Conservation (phyloP, 805 yeast species). For the Yarrowia keelungensis region DNA sequence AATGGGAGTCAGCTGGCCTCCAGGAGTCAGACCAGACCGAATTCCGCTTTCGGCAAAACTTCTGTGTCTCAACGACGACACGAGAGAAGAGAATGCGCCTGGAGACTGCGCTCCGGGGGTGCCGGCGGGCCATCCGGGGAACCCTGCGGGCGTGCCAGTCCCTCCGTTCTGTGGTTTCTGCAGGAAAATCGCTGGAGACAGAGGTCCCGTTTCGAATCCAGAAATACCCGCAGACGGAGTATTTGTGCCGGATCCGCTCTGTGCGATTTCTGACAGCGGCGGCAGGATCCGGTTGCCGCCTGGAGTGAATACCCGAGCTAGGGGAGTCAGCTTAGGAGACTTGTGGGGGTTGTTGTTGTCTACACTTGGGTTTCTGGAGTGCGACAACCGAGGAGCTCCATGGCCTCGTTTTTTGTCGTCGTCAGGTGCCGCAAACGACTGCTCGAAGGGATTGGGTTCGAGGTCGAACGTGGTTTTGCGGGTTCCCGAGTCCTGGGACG, state of each 20-base stretch:
- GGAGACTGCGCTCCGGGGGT: slow-evolving; percentile 12
- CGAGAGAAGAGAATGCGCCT: slow-evolving; percentile 26
- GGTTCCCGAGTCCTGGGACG: slow-evolving; percentile 13
- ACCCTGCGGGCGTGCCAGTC: slow-evolving; percentile 16
- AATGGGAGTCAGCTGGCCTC: slow-evolving; percentile 34
- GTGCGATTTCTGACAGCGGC: slow-evolving; percentile 44
- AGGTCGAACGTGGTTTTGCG: slow-evolving; percentile 61
- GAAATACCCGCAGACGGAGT: slow-evolving; percentile 27
- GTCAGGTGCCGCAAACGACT: slow-evolving; percentile 78
- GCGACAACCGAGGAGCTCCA: slow-evolving; percentile 10
- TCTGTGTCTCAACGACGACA: slow-evolving; percentile 46
- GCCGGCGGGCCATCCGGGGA: slow-evolving; percentile 5
- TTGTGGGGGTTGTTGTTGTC: slow-evolving; percentile 18
- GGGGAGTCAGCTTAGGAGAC: slow-evolving; percentile 37
- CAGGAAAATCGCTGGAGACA: slow-evolving; percentile 51
- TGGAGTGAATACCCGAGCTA: slow-evolving; percentile 42
- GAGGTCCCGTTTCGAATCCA: slow-evolving; percentile 48
- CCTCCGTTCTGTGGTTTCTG: slow-evolving; percentile 47
- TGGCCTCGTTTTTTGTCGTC: slow-evolving; percentile 24
- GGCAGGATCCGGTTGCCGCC: slow-evolving; percentile 46
- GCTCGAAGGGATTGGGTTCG: slow-evolving; percentile 96
- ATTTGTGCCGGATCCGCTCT: slow-evolving; percentile 9
- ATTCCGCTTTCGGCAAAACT: slow-evolving; percentile 76
- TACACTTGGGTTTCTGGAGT: slow-evolving; percentile 13
- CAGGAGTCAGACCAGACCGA: slow-evolving; percentile 61